Evolutionary conservation across 169 alveolate genomes (phyloP), one percentile per base, ranked within the genome.

Genomic region (Plasmodium inui): DNA sequence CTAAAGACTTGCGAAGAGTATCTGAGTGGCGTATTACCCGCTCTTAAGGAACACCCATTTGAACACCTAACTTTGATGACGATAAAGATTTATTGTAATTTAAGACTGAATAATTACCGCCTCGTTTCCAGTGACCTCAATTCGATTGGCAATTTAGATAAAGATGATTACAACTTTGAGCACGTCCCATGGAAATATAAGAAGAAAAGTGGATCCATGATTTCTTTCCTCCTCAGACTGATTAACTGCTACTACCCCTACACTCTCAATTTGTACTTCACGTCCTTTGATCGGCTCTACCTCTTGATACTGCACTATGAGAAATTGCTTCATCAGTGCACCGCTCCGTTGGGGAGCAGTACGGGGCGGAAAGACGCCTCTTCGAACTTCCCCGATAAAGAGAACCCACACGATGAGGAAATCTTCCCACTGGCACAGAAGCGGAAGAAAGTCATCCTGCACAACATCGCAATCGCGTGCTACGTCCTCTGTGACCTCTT

Each of bases 171-270:
- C 50, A 55, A 61, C 61, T 89, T 89, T 80, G 83, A 89, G 78
- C 37, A 44, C 7, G 61, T 50, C 50, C 9, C 90, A 30, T 12
- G 12, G 71, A 89, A 89, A 79, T 89, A 89, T 79, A 89, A 79
- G 32, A 89, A 80, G 39, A 80, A 89, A 61, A 89, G 39, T 41
- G 94, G 94, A 6, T 39, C 88, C 2, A 89, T 89, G 94, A 39
- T 89, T 14, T 82, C 94, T 9, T 89, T 89, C 82, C 32, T 89
- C 17, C 50, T 89, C 19, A 78, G 82, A 61, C 61, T 89, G 46
- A 89, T 89, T 12, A 89, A 89, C 34, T 89, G 90, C 50, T 89
- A 89, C 82, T 89, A 89, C 71, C 94, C 94, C 7, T 89, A 79
- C 22, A 89, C 94, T 12, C 55, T 89, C 6, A 72, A 76, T 61